phyloP scores from a whole-genome alignment of 2,329 filamentous ascomycete species.

The Alternaria novae-zelandiae region DNA sequence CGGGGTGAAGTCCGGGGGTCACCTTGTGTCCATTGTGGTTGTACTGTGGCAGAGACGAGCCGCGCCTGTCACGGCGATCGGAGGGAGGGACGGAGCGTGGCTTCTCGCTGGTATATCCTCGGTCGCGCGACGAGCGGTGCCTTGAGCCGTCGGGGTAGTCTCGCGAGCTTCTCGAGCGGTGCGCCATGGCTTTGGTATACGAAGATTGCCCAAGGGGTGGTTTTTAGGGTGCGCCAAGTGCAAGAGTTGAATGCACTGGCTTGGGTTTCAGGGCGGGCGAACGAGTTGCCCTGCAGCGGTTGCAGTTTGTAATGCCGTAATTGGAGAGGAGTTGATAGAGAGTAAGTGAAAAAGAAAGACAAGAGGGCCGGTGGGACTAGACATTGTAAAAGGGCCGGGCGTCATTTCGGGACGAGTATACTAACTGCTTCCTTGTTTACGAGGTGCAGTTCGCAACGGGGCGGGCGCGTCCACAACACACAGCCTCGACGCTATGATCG shows the following conservation, averaged over 20 bases:
- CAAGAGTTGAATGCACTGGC: constrained; percentile 7
- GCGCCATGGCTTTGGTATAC: constrained; percentile 21
- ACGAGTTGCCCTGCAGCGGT: constrained; percentile 14
- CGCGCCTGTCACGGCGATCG: constrained; percentile 15
- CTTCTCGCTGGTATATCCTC: constrained; percentile 35
- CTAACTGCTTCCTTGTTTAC: constrained; percentile 28
- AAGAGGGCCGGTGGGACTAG: constrained; percentile 7
- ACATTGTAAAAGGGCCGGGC: constrained; percentile 12
- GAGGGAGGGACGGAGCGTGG: constrained; percentile 17
- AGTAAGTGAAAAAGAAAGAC: constrained; percentile 6
- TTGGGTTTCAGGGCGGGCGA: constrained; percentile 22
- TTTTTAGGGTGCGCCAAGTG: constrained; percentile 7
- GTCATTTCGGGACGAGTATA: constrained; percentile 23
- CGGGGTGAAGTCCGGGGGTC: constrained; percentile 52
- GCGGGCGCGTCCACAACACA: not conserved
- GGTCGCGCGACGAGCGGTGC: constrained; percentile 23
- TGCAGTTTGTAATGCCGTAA: constrained; percentile 5
- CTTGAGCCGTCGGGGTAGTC: constrained; percentile 16
- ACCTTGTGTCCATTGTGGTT: constrained; percentile 56
- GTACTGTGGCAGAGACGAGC: constrained; percentile 40
- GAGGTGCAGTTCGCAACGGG: constrained; percentile 11
- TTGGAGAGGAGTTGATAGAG: not conserved
- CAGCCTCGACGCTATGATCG: constrained; percentile 15
- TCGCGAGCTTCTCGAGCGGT: constrained; percentile 21
- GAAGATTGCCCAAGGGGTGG: not conserved